These are phyloP conservation scores for Emmonsiellopsis sp. DNA, from an alignment of 2,329 filamentous ascomycete genomes.

Conservation along the genomic window DNA sequence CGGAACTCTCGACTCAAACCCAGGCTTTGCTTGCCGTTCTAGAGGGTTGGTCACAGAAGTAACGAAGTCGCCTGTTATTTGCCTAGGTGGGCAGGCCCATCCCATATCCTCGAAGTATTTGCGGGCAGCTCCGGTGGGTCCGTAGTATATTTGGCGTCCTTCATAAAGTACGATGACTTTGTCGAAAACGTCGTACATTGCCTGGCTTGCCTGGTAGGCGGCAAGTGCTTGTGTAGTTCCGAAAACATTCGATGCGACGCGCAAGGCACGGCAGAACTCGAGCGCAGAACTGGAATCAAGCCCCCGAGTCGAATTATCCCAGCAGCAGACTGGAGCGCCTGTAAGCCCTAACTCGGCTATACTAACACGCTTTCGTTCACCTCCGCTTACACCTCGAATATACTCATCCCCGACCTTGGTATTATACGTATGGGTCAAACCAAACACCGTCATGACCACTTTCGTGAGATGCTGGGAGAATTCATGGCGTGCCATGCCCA, in stretches of 20 bases:
- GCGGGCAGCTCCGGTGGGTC: constrained; percentile 50
- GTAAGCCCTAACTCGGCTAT: constrained; percentile 31
- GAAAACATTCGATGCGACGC: constrained; percentile 40
- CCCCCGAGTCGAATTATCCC: constrained; percentile 44
- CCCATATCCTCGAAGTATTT: constrained; percentile 60
- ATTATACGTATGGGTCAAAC: constrained; percentile 33
- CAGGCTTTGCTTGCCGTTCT: constrained; percentile 47
- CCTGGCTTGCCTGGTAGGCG: constrained; percentile 47
- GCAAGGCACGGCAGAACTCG: constrained; percentile 47
- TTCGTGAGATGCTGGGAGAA: constrained; percentile 31
- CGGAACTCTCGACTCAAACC: constrained; percentile 53
- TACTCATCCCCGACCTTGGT: constrained; percentile 48
- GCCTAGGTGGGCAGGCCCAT: constrained; percentile 56
- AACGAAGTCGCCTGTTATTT: constrained; percentile 61
- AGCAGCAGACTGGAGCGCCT: constrained; percentile 24
- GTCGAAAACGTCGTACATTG: constrained; percentile 56
- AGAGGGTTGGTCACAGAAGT: constrained; percentile 58
- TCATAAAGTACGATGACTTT: constrained; percentile 67
- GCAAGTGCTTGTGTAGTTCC: constrained; percentile 46
- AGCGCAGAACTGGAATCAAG: constrained; percentile 49
- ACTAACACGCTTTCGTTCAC: constrained; percentile 51
- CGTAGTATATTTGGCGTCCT: constrained; percentile 69
- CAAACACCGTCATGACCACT: constrained; percentile 32
- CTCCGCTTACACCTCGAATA: constrained; percentile 52
- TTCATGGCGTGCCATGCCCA: constrained; percentile 36